These are phyloP conservation scores for Xylariales sp. DNA, from an alignment of 2,329 filamentous ascomycete genomes.

Conservation along the genomic window DNA sequence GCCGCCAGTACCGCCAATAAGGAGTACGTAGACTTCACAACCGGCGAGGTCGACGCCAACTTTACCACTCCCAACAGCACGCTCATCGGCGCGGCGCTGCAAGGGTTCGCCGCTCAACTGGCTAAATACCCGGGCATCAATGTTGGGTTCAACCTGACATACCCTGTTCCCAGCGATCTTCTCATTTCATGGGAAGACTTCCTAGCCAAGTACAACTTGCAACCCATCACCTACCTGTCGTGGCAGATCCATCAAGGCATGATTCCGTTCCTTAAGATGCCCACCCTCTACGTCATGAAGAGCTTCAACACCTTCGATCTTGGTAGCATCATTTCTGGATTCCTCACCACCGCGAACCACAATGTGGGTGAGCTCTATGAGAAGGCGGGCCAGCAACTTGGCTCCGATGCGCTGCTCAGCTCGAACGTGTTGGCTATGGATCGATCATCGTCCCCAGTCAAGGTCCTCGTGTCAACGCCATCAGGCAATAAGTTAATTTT, in stretches of 20 bases:
- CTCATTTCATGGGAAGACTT: constrained; percentile 30
- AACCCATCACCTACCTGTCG: constrained; percentile 21
- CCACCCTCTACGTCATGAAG: constrained; percentile 31
- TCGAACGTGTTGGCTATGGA: neutral
- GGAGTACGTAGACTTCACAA: constrained; percentile 3
- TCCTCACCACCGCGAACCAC: neutral
- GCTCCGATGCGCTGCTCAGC: neutral
- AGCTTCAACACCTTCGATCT: constrained; percentile 11
- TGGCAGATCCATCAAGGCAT: constrained; percentile 28
- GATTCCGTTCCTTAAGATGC: constrained; percentile 28
- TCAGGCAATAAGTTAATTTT: constrained; percentile 1
- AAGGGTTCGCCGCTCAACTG: neutral
- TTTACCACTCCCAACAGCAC: neutral
- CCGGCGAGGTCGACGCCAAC: neutral
- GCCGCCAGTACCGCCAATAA: neutral
- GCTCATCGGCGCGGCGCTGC: neutral
- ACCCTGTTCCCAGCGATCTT: constrained; percentile 5
- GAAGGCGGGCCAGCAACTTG: constrained; percentile 1
- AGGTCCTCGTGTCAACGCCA: constrained; percentile 1
- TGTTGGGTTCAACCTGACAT: constrained; percentile 4
- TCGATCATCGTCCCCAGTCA: neutral
- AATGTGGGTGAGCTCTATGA: constrained; percentile 4
- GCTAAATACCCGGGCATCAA: constrained; percentile 4
- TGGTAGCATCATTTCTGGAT: neutral
- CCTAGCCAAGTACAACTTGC: constrained; percentile 29